Evolutionary conservation across 305 asterid genomes (phyloP), one percentile per base, ranked within the genome.

Genomic region (Solanum hybrid): DNA sequence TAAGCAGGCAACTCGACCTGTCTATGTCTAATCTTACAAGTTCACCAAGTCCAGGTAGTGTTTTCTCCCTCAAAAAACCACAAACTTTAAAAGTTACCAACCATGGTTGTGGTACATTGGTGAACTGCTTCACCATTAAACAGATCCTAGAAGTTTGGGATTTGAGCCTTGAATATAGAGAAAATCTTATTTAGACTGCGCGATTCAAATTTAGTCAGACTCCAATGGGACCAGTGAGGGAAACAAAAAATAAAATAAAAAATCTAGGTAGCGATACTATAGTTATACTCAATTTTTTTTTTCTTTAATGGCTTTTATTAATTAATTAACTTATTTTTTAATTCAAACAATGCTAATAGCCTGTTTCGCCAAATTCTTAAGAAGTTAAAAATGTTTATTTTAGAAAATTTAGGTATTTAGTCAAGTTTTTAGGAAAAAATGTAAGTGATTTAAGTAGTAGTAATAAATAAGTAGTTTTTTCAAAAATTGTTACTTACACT

Each of bases 101-200:
- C 2, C 7, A 14, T 14, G 64, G 6, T 2, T 46, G 64, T 46
- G 64, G 3, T 46, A 1, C 22, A 14, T 3, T 14, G 64, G 3
- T 14, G 22, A 17, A 17, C 24, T 56, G 24, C 2, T 56, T 56
- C 4, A 17, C 3, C 0, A 1, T 56, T 17, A 17, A 56, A 0
- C 0, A 56, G 1, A 56, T 0, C 2, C 0, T 17, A 56, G 0
- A 17, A 6, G 5, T 46, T 13, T 46, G 0, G 60, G 7, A 0
- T 46, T 46, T 1, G 1, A 46, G 60, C 20, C 6, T 1, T 5
- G 20, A 2, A 13, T 46, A 46, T 46, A 1, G 0, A 46, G 7
- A 46, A 46, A 46, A 13, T 40, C 0, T 40, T 40, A 40, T 5
- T 46, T 46, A 5, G 0, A 46, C 0, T 13, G 7, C 6, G 20